A percentile compares a stretch with the other conserved stretches of the same genome.
These are phyloP conservation scores for Euryodendron excelsum DNA, from an alignment of 148 eudicot species.

Conservation along the genomic window DNA sequence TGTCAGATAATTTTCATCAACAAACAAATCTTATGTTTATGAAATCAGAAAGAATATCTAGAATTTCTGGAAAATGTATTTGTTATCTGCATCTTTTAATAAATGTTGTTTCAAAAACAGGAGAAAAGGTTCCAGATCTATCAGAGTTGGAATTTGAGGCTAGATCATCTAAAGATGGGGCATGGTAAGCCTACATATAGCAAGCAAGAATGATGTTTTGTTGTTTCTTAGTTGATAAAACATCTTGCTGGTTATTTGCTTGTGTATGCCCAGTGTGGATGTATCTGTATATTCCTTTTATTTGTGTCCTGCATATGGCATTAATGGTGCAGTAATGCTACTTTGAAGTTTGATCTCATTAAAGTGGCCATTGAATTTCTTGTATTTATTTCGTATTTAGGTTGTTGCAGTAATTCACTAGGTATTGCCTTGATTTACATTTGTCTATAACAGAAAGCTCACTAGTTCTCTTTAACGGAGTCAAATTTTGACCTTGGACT, in stretches of 20 bases:
- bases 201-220: slow-evolving; percentile 2
- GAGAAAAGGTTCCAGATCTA: slow-evolving; percentile 44
- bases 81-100: slow-evolving; percentile 6
- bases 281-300: background rate
- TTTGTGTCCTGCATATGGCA: background rate
- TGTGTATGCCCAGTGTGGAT: background rate
- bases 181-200: slow-evolving; percentile 54
- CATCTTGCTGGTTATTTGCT: background rate
- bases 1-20: background rate
- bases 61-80: background rate
- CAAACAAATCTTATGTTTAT: background rate
- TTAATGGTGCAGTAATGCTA: background rate
- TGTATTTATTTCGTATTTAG: background rate
- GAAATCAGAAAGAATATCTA: background rate
- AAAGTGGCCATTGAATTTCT: background rate
- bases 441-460: background rate
- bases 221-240: background rate
- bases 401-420: background rate
- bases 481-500: too few species aligned
- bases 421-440: background rate
- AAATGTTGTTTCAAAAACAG: slow-evolving; percentile 26
- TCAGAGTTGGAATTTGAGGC: slow-evolving; percentile 80
- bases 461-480: too few species aligned
- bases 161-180: slow-evolving; percentile 72
- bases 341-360: background rate